These are phyloP conservation scores for Xanthoconium separans DNA, from an alignment of 1,284 basidiomycete genomes.

Conservation along the genomic window DNA sequence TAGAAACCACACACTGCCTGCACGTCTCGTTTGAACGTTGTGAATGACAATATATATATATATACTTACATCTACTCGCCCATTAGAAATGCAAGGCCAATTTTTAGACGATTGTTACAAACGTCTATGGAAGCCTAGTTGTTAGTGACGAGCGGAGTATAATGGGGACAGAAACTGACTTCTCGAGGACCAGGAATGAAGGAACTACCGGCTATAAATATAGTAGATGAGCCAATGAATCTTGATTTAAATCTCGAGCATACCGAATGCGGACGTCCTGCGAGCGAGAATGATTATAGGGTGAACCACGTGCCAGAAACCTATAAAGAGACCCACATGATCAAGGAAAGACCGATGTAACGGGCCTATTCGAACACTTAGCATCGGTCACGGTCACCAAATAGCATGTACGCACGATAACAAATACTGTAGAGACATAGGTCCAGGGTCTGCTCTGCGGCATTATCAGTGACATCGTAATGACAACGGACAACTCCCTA, in stretches of 20 bases:
- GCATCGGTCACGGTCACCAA: too few relatives aligned
- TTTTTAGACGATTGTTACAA: background rate
- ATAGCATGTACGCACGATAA: constrained; percentile 2
- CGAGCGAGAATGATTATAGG: too few relatives aligned
- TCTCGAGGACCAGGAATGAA: background rate
- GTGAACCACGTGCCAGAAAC: background rate
- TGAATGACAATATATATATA: accelerated
- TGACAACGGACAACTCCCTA: background rate
- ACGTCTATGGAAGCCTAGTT: constrained; percentile 2
- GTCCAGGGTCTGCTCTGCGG: constrained; percentile 4
- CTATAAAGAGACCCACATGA: background rate
- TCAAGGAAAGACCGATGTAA: constrained; percentile 4
- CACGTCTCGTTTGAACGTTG: background rate
- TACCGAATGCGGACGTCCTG: constrained; percentile 1
- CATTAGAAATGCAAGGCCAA: background rate
- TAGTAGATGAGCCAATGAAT: background rate
- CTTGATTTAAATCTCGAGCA: background rate
- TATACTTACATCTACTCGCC: constrained; percentile 12
- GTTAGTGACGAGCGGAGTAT: background rate
- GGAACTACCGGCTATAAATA: background rate
- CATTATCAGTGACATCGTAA: background rate
- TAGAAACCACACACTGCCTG: constrained; percentile 1
- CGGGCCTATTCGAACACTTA: constrained; percentile 1
- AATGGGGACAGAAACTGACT: background rate
- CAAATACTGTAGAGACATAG: constrained; percentile 8